Percentiles rank a stretch among this genome's conserved stretches.
These are phyloP conservation scores for Diaporthe destruens DNA, from an alignment of 2,329 filamentous ascomycete species.

Conservation along the genomic window DNA sequence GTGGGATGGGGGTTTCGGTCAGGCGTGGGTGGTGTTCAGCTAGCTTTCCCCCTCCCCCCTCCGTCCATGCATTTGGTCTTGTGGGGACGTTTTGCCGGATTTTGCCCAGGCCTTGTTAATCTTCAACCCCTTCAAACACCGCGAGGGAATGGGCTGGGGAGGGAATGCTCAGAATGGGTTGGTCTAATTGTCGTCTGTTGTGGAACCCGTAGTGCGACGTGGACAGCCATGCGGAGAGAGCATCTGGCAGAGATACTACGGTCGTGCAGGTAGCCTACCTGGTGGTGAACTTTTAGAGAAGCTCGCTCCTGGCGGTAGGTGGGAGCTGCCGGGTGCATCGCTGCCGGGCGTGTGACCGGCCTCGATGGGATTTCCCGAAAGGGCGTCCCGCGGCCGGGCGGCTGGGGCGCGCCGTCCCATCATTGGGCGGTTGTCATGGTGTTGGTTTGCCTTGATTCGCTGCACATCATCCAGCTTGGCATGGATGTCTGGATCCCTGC, in stretches of 20 bases:
- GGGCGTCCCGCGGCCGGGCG: conserved; percentile 19
- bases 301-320: neutral
- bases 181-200: neutral
- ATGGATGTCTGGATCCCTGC: neutral
- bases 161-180: neutral
- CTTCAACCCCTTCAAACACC: neutral
- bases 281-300: neutral
- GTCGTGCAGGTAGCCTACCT: neutral
- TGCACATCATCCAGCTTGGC: conserved; percentile 21
- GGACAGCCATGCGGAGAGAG: neutral
- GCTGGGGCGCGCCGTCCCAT: conserved; percentile 20
- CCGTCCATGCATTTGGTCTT: neutral
- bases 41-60: neutral
- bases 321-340: neutral
- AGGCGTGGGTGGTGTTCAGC: conserved; percentile 13
- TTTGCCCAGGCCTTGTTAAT: neutral
- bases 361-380: conserved; percentile 22
- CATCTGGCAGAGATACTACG: neutral
- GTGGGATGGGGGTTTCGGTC: conserved; percentile 25
- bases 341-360: conserved; percentile 17
- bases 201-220: conserved; percentile 11
- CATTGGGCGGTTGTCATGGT: conserved; percentile 15
- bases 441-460: conserved; percentile 9
- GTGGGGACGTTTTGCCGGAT: neutral
- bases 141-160: neutral